A percentile compares a stretch with the other conserved stretches of the same genome.
phyloP scores from a whole-genome alignment of 192 early-diverging fungal species.

The Podila epicladia region DNA sequence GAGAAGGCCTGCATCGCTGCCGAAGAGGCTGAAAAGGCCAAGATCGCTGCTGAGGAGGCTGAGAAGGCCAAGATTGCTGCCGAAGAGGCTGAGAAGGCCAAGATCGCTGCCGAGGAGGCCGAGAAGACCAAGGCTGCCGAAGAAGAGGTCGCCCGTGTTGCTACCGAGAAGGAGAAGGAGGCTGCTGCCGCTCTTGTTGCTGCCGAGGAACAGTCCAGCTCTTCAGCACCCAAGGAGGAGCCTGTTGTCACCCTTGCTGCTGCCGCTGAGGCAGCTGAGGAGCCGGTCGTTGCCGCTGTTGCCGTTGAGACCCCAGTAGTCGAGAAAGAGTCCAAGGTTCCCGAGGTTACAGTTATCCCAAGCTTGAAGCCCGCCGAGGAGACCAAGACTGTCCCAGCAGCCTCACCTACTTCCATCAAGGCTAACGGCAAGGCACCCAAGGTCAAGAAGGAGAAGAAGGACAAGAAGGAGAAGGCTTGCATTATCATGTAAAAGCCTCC shows the following conservation, averaged over 20 bases:
- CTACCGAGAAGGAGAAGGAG: conserved; percentile 14
- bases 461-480: conserved; percentile 40
- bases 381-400: conserved; percentile 19
- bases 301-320: neutral
- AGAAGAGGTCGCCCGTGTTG: conserved; percentile 13
- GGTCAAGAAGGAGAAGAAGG: conserved; percentile 44
- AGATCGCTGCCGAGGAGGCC: conserved; percentile 15
- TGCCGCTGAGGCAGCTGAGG: conserved; percentile 1
- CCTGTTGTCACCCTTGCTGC: neutral
- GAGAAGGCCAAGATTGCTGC: neutral
- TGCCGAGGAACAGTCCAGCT: conserved; percentile 18
- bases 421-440: conserved; percentile 31
- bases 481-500: conserved; percentile 36
- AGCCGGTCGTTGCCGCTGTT: neutral
- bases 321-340: conserved; percentile 20
- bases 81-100: conserved; percentile 4
- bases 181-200: conserved; percentile 11
- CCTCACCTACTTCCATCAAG: neutral
- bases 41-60: neutral
- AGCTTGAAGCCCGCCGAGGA: conserved; percentile 37
- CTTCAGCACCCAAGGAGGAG: conserved; percentile 5
- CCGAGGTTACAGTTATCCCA: conserved; percentile 41
- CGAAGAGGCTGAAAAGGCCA: neutral
- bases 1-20: neutral
- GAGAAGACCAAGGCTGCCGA: conserved; percentile 2